These are phyloP conservation scores for Ministeria vibrans DNA, from an alignment of 78 protist genomes.

Conservation along the genomic window DNA sequence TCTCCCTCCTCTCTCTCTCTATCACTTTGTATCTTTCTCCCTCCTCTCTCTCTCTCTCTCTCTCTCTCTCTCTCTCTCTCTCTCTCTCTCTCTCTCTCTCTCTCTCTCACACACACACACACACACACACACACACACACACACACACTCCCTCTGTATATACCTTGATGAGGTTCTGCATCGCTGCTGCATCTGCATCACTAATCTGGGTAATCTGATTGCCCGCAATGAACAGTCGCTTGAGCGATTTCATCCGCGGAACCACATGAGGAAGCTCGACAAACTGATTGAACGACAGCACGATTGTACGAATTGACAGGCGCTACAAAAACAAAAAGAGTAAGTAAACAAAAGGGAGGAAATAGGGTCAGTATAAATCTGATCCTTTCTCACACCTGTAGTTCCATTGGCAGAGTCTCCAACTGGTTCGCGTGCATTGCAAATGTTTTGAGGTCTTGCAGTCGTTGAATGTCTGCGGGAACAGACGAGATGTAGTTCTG, in stretches of 20 bases:
- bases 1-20: no score
- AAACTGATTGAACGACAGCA: background rate
- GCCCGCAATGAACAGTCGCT: background rate
- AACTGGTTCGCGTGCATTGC: background rate
- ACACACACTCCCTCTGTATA: no score
- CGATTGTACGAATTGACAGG: background rate
- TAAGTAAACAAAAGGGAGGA: no score
- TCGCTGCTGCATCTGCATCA: background rate
- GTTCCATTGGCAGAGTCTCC: background rate
- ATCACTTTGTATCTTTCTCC: no score
- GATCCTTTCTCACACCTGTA: no score
- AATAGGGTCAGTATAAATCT: no score
- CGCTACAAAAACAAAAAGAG: no score
- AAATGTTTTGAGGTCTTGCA: background rate
- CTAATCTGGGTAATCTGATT: background rate
- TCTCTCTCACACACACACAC: no score
- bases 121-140: no score
- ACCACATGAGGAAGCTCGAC: background rate
- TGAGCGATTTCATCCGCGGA: background rate
- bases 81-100: no score
- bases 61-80: no score
- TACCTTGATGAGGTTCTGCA: background rate
- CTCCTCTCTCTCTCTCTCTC: no score
- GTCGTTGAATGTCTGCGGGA: background rate
- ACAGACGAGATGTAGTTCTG: background rate